Conservation (phyloP, 352 stramenopile species). For the Pythium folliculosum region DNA sequence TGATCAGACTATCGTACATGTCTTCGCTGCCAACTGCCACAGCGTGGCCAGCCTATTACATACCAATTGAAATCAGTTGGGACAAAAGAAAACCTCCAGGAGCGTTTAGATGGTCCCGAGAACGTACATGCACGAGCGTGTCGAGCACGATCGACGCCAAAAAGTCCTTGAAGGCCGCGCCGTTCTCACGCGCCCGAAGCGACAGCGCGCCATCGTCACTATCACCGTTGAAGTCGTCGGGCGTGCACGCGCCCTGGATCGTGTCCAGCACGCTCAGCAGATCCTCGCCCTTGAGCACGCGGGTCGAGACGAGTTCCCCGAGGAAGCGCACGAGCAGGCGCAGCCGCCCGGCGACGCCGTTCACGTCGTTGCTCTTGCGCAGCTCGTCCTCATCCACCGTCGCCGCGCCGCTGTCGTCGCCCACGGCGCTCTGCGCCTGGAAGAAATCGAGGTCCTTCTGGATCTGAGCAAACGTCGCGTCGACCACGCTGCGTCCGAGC, state of each 20-base stretch:
- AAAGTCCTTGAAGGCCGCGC: conserved; percentile 76
- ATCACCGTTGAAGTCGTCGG: conserved; percentile 58
- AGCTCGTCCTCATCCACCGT: conserved; percentile 39
- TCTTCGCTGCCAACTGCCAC: conserved; percentile 48
- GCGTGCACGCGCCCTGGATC: conserved; percentile 63
- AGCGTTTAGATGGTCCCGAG: no score
- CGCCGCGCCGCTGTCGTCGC: conserved; percentile 8
- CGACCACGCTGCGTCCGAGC: conserved; percentile 60
- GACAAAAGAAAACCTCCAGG: no score
- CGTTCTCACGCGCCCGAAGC: conserved; percentile 47
- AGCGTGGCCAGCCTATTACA: conserved; percentile 36
- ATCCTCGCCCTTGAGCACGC: conserved; percentile 63
- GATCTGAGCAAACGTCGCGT: conserved; percentile 36
- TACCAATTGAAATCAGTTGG: conserved; percentile 2
- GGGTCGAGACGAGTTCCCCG: conserved; percentile 52
- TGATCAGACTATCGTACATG: conserved; percentile 69
- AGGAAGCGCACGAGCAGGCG: conserved; percentile 68
- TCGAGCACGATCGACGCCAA: conserved; percentile 72
- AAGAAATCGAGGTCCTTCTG: conserved; percentile 71
- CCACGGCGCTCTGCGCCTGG: conserved; percentile 21
- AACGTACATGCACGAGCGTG: conserved; percentile 53
- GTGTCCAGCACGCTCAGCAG: conserved; percentile 61
- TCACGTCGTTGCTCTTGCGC: conserved; percentile 28
- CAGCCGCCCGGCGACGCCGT: conserved; percentile 48
- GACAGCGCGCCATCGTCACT: conserved; percentile 34